Evolutionary conservation across 2,329 filamentous ascomycete genomes (phyloP).

Genomic region (Nothomitra cinnamomea): DNA sequence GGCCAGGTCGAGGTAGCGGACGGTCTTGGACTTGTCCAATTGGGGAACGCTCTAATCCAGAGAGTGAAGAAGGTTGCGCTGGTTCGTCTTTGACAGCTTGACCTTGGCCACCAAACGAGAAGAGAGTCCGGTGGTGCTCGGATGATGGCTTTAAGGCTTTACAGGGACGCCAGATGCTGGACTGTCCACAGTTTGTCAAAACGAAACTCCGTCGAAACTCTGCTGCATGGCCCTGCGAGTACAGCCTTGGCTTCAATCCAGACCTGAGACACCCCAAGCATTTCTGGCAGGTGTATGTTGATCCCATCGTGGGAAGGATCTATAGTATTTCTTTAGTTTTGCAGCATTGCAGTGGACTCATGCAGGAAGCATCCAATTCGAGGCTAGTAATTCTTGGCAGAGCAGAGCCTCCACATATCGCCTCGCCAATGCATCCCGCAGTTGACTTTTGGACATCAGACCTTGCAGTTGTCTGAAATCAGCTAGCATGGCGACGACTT

Average conservation of each 20-base stretch:
- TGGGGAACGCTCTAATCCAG: constrained; percentile 1
- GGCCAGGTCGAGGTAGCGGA: constrained; percentile 46
- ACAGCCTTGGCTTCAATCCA: neutral
- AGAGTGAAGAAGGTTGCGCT: constrained; percentile 1
- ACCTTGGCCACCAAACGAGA: neutral
- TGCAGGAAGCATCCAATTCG: too few relatives aligned
- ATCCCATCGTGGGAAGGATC: constrained; percentile 17
- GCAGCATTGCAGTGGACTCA: neutral
- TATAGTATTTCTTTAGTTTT: neutral
- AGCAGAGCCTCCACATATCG: too few relatives aligned
- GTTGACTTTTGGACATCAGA: too few relatives aligned
- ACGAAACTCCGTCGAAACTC: constrained; percentile 12
- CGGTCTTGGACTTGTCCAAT: constrained; percentile 10
- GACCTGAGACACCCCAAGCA: constrained; percentile 21
- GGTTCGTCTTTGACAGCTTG: constrained; percentile 5
- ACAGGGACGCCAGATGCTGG: neutral
- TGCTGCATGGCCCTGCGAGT: constrained; percentile 10
- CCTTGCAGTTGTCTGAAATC: neutral
- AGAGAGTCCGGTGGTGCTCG: neutral
- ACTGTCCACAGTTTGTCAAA: neutral
- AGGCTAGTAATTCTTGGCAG: too few relatives aligned
- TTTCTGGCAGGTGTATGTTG: constrained; percentile 24
- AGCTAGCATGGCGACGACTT: constrained; percentile 77
- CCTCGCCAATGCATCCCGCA: too few relatives aligned
- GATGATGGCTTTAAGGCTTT: neutral